Evolutionary conservation across 768 basidiomycete genomes (phyloP), one percentile per base, ranked within the genome.

Genomic region (Jaapia argillacea): DNA sequence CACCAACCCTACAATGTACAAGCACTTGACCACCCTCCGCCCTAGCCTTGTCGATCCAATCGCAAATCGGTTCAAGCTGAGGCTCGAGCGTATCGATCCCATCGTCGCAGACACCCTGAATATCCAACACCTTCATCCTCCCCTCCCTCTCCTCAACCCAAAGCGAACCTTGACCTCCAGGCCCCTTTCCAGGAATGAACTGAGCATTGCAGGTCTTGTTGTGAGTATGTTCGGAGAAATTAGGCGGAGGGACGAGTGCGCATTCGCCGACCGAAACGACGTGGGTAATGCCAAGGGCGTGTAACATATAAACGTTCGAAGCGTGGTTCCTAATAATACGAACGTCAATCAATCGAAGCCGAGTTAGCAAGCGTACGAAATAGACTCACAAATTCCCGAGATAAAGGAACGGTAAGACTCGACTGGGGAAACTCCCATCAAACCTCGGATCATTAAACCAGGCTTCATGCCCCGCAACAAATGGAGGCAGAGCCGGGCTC

Each of bases 1-100:
- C 94, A n/a, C 94, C 94, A n/a, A 98, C 94, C n/a, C 92, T 75
- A 61, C 94, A 98, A 62, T 98, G 94, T 5, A 98, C 91, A 41
- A 98, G 71, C 25, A 94, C 83, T 56, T 86, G 85, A 2, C 94
- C 94, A 5, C 93, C 92, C 40, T 80, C 74, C 25, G 66, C 61
- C 31, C 89, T 68, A 35, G 91, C 94, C 41, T 75, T 71, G 54
- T 94, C 90, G 52, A 98, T 97, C 88, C 92, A 97, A 37, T 81
- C 83, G 56, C 90, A 90, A 33, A 94, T 86, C 2, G 84, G 81
- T 46, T 79, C 79, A 24, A 98, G 72, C 61, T 92, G 83, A 4
- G 87, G 89, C 54, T 89, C 82, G 23, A 98, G 74, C 23, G 87
- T 89, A 62, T 94, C 92, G 58, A 96, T 94, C 3, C 94, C 94